phyloP scores from a whole-genome alignment of 352 stramenopile genomes.

The Globisporangium nunn region DNA sequence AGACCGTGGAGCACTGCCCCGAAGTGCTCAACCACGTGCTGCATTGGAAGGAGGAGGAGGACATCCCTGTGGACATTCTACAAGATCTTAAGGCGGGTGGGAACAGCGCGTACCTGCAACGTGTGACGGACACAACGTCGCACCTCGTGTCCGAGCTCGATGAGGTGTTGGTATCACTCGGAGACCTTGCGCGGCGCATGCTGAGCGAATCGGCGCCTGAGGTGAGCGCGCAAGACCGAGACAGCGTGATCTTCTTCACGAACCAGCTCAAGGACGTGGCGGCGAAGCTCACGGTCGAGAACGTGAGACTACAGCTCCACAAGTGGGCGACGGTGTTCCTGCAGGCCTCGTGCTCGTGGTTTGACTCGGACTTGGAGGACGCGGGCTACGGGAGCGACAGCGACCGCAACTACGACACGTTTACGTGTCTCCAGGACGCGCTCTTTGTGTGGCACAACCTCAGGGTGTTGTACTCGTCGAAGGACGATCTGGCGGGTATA shows the following conservation, averaged over 20 bases:
- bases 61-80: slow-evolving; percentile 42
- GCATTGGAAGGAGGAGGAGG: slow-evolving; percentile 63
- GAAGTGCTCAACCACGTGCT: slow-evolving; percentile 75
- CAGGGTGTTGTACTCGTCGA: slow-evolving; percentile 49
- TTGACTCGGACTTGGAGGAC: slow-evolving; percentile 39
- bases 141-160: slow-evolving; percentile 20
- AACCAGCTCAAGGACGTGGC: slow-evolving; percentile 55
- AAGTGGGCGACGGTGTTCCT: slow-evolving; percentile 73
- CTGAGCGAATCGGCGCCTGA: background rate
- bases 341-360: slow-evolving; percentile 55
- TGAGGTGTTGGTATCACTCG: slow-evolving; percentile 15
- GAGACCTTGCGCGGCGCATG: slow-evolving; percentile 15
- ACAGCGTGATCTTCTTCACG: slow-evolving; percentile 28
- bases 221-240: background rate
- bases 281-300: slow-evolving; percentile 40
- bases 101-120: slow-evolving; percentile 25
- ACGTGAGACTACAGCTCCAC: slow-evolving; percentile 64
- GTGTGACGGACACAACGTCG: slow-evolving; percentile 20
- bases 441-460: slow-evolving; percentile 66
- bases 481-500: slow-evolving; percentile 22
- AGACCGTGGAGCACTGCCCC: slow-evolving; percentile 72
- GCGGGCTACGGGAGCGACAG: slow-evolving; percentile 26
- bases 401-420: slow-evolving; percentile 73
- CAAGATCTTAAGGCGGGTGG: slow-evolving; percentile 21
- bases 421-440: slow-evolving; percentile 74